Conservation (phyloP, 345 rosid species). For the Carallia brachiata region DNA sequence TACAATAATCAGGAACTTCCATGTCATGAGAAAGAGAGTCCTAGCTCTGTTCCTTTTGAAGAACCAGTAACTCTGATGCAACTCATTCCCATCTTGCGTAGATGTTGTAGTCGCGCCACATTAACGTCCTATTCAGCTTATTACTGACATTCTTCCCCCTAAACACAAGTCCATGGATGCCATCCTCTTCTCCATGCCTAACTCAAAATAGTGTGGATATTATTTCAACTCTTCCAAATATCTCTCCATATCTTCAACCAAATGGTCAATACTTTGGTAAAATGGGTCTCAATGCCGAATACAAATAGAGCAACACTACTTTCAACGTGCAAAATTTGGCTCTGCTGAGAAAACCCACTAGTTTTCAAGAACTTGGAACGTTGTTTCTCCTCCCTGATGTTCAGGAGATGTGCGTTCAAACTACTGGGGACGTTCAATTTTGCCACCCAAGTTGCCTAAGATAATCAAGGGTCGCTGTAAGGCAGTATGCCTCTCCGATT, state of each 20-base stretch:
- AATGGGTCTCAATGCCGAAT: conserved; percentile 54
- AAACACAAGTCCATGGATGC: conserved; percentile 71
- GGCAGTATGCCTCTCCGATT: conserved; percentile 60
- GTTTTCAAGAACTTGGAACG: conserved; percentile 49
- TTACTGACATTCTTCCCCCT: conserved; percentile 48
- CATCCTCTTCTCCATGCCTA: conserved; percentile 67
- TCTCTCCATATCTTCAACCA: conserved; percentile 58
- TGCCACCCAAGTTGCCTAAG: conserved; percentile 43
- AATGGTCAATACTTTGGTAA: conserved; percentile 58
- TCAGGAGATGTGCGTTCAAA: conserved; percentile 64
- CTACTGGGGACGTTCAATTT: conserved; percentile 49
- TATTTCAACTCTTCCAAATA: conserved; percentile 51
- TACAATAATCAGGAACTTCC: too few relatives aligned
- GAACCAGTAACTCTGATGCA: neutral
- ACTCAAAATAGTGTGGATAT: conserved; percentile 77
- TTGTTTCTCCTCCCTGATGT: conserved; percentile 54
- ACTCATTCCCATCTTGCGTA: conserved; percentile 58
- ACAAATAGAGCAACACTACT: conserved; percentile 61
- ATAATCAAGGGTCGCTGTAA: conserved; percentile 64
- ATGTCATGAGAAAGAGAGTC: too few relatives aligned
- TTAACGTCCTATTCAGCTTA: conserved; percentile 58
- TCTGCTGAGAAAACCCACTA: conserved; percentile 49
- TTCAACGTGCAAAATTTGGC: conserved; percentile 43
- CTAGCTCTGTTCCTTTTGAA: too few relatives aligned
- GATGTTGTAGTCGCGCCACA: conserved; percentile 63